These are phyloP conservation scores for Podospora didyma DNA, from an alignment of 495 filamentous ascomycete genomes.

Conservation along the genomic window DNA sequence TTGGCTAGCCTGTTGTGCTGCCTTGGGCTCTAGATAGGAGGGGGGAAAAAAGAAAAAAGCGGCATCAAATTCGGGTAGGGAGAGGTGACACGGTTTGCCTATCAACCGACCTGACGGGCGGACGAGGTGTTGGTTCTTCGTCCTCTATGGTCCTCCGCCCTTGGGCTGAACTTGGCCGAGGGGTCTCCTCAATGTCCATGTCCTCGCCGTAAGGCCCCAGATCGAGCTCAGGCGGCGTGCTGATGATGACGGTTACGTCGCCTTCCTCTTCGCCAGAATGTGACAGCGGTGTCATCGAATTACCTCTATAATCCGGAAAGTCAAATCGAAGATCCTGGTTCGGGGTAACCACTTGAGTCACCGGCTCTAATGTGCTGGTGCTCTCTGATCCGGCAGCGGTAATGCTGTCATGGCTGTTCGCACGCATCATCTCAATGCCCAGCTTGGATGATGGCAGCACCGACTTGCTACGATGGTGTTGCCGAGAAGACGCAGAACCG, in stretches of 20 bases:
- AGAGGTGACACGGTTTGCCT: constrained; percentile 19
- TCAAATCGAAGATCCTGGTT: constrained; percentile 25
- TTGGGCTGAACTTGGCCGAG: constrained; percentile 16
- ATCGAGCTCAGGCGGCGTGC: constrained; percentile 20
- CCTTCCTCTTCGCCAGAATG: constrained; percentile 12
- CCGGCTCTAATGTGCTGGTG: constrained; percentile 28
- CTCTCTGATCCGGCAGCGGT: constrained; percentile 42
- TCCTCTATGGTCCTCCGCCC: constrained; percentile 12
- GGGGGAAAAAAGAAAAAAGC: no score
- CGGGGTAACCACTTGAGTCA: constrained; percentile 39
- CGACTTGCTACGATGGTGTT: constrained; percentile 38
- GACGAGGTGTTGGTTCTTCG: constrained; percentile 30
- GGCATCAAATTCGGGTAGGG: constrained; percentile 12
- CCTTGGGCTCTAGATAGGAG: background rate
- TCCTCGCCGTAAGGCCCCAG: background rate
- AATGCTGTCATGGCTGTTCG: constrained; percentile 85
- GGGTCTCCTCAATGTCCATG: constrained; percentile 26
- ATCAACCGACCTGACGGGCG: constrained; percentile 12
- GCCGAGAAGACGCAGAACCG: constrained; percentile 36
- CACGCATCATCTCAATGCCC: constrained; percentile 92
- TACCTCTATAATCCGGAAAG: constrained; percentile 9
- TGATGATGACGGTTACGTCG: constrained; percentile 19
- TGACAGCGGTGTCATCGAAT: constrained; percentile 12
- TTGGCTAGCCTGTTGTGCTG: background rate
- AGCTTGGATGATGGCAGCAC: constrained; percentile 66